Evolutionary conservation across 2,329 filamentous ascomycete species (phyloP).

Genomic region (Cyphellophora attinorum): DNA sequence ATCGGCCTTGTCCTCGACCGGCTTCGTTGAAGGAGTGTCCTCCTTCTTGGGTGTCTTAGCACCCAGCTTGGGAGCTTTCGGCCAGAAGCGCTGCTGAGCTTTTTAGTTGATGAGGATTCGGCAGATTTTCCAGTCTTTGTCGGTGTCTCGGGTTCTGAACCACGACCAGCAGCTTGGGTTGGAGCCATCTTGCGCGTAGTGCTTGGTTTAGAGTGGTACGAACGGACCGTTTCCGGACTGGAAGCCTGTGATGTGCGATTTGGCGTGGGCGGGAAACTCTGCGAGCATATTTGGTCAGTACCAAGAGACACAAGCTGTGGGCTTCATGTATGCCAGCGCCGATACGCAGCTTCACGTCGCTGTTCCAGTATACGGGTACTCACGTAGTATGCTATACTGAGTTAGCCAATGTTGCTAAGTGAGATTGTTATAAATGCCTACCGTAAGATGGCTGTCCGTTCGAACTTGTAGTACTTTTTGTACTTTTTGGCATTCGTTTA

Average conservation of each 20-base stretch:
- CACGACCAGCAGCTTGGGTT: constrained; percentile 16
- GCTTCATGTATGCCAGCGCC: too few relatives aligned
- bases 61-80: constrained; percentile 19
- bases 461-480: background rate
- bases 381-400: too few relatives aligned
- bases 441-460: background rate
- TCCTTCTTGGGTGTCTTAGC: constrained; percentile 17
- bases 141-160: constrained; percentile 17
- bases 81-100: constrained; percentile 16
- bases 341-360: too few relatives aligned
- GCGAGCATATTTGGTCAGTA: too few relatives aligned
- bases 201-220: constrained; percentile 3
- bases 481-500: background rate
- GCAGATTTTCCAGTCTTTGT: constrained; percentile 20
- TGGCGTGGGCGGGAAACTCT: constrained; percentile 16
- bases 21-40: constrained; percentile 10
- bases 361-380: too few relatives aligned
- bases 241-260: constrained; percentile 11
- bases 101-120: constrained; percentile 18
- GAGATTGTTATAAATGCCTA: too few relatives aligned
- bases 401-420: too few relatives aligned
- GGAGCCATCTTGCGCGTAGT: constrained; percentile 17
- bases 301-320: too few relatives aligned
- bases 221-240: constrained; percentile 13
- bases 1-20: constrained; percentile 8